A percentile compares a stretch with the other conserved stretches of the same genome.
These are phyloP conservation scores for Rhizopus arrhizus DNA, from an alignment of 371 early-diverging fungal genomes.

Conservation along the genomic window DNA sequence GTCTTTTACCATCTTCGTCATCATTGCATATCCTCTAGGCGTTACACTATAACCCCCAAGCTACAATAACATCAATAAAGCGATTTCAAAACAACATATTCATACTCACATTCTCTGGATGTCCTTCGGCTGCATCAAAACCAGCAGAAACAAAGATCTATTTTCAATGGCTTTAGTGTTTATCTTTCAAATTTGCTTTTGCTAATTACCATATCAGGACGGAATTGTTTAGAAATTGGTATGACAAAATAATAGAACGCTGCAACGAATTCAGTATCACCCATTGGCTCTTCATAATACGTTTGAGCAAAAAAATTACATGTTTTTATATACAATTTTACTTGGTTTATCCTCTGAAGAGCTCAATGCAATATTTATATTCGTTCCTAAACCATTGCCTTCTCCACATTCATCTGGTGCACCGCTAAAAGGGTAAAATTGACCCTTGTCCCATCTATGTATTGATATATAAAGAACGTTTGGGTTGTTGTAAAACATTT, in stretches of 20 bases:
- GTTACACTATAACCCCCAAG: slow-evolving; percentile 65
- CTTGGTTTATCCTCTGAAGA: slow-evolving; percentile 55
- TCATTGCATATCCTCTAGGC: slow-evolving; percentile 57
- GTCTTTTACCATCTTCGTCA: slow-evolving; percentile 60
- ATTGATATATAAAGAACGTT: slow-evolving; percentile 69
- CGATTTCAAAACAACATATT: background rate
- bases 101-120: slow-evolving; percentile 60
- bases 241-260: slow-evolving; percentile 64
- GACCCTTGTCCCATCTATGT: slow-evolving; percentile 67
- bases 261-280: slow-evolving; percentile 69
- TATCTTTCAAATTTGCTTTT: background rate
- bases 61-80: slow-evolving; percentile 24
- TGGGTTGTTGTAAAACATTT: slow-evolving; percentile 66
- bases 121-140: slow-evolving; percentile 68
- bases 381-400: slow-evolving; percentile 53
- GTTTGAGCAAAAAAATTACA: background rate
- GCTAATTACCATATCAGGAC: slow-evolving; percentile 59
- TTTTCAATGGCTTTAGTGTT: background rate
- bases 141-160: slow-evolving; percentile 68
- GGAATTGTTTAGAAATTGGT: slow-evolving; percentile 64
- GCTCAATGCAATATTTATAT: slow-evolving; percentile 67
- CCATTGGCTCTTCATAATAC: slow-evolving; percentile 55
- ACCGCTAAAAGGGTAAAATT: slow-evolving; percentile 65
- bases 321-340: slow-evolving; percentile 15
- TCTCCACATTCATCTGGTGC: slow-evolving; percentile 62